Conservation (phyloP, 345 rosid species). For the Eutrema heterophyllum region DNA sequence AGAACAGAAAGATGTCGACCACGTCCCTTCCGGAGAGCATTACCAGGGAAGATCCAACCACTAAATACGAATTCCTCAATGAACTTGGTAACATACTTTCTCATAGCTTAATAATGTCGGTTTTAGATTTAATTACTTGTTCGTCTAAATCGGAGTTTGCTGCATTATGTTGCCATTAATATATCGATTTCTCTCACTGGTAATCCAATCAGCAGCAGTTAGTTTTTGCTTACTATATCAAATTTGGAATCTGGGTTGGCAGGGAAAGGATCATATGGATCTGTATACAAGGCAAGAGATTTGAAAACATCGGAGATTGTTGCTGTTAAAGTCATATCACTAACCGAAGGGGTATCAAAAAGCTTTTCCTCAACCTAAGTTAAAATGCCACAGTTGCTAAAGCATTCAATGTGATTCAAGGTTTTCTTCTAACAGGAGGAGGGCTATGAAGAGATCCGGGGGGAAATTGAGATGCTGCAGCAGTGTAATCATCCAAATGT, state of each 20-base stretch:
- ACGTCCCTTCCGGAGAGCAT: conserved; percentile 89
- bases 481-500: conserved; percentile 97
- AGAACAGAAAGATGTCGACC: conserved; percentile 57
- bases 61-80: conserved; percentile 88
- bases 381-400: neutral
- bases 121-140: neutral
- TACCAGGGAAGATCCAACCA: conserved; percentile 84
- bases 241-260: conserved; percentile 28
- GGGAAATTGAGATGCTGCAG: conserved; percentile 99
- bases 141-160: neutral
- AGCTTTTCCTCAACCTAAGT: conserved; percentile 1
- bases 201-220: neutral
- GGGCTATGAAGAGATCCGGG: conserved; percentile 96
- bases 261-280: conserved; percentile 99
- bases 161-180: neutral
- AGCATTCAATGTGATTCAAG: conserved; percentile 5
- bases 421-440: conserved; percentile 63
- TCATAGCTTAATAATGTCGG: neutral
- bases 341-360: conserved; percentile 78
- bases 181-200: too few relatives aligned
- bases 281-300: conserved; percentile 98
- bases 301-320: conserved; percentile 91
- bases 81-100: conserved; percentile 65
- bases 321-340: conserved; percentile 93
- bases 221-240: neutral